phyloP scores from a whole-genome alignment of 1,284 basidiomycete species.

The Athelia sp. region DNA sequence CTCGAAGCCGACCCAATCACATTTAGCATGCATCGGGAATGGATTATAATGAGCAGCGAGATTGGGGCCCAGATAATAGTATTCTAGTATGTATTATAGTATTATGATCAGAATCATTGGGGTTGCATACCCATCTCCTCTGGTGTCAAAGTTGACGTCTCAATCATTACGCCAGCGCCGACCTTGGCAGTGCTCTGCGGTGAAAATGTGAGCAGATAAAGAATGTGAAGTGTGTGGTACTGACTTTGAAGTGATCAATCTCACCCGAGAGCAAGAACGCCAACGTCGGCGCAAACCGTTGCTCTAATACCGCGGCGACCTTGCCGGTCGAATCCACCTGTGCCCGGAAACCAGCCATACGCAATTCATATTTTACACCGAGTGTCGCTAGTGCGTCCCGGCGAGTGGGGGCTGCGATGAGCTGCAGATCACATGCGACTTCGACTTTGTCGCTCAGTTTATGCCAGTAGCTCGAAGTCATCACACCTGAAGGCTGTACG shows the following conservation, averaged over 20 bases:
- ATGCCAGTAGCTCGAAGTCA: conserved; percentile 97
- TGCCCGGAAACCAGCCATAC: conserved; percentile 89
- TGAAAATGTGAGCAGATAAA: conserved; percentile 4
- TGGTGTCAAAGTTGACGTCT: conserved; percentile 72
- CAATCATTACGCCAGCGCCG: conserved; percentile 95
- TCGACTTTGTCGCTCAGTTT: conserved; percentile 96
- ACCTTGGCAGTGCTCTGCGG: conserved; percentile 85
- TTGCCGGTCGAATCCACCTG: conserved; percentile 93
- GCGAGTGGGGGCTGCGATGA: conserved; percentile 73
- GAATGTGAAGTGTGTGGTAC: conserved; percentile 15
- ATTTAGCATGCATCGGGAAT: not conserved
- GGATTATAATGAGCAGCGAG: not conserved
- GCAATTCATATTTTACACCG: conserved; percentile 95
- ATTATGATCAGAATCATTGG: conserved; percentile 1
- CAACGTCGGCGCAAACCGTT: conserved; percentile 93
- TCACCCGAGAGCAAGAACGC: conserved; percentile 94
- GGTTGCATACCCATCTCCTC: conserved; percentile 63
- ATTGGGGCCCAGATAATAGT: not conserved
- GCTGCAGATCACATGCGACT: conserved; percentile 91
- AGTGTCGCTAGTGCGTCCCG: conserved; percentile 91
- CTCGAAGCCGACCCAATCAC: no score
- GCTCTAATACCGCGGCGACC: conserved; percentile 92
- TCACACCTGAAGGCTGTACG: conserved; percentile 79
- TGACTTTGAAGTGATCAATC: conserved; percentile 96
- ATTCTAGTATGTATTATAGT: conserved; percentile 2